Base-by-base conservation (phyloP, 2,329 filamentous ascomycete genomes). In the Cladosporium sp. region DNA sequence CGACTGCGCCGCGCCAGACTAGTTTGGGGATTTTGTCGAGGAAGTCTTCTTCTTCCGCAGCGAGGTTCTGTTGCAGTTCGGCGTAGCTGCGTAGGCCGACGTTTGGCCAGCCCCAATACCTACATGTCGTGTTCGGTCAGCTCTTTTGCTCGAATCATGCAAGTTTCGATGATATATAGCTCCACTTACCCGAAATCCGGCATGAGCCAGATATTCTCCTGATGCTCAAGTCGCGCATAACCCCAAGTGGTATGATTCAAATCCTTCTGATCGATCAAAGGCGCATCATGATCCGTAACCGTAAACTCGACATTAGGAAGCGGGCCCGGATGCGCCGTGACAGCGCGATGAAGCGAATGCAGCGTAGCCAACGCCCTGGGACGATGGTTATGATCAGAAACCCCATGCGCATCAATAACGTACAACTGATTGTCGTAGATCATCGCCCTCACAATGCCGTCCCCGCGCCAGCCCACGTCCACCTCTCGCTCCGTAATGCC, bases 291-390 rank as follows among this genome's bases (percentile, higher is more conserved):
- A 3, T 69, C 64, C 16, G 68, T 72, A 53, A 77, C 70, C 30
- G 71, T 68, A 54, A 78, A 77, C 55, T 78, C 75, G 45, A 77
- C 70, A 43, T 72, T 72, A 7, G 75, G 75, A 9, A 78, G 65
- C 9, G 55, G 59, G 19, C 60, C 62, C 9, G 67, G 56, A 12
- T 72, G 67, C 20, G 68, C 66, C 2, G 71, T 62, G 12, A 78
- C 64, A 7, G 75, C 73, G 27, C 76, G 73, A 52, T 78, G 67
- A 25, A 78, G 64, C 6, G 73, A 67, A 54, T 73, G 69, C 2
- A 78, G 63, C 0, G 72, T 74, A 2, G 72, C 72, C 27, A 61
- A 22, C 12, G 52, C 39, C 18, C 55, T 51, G 3, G 53, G 42
- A 6, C 55, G 53, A 47, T 57, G 52, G 25, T 55, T 64, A 53